A percentile compares a stretch with the other conserved stretches of the same genome.
Evolutionary conservation across 257 asterid species (phyloP).

Genomic region (Solanum pennellii): DNA sequence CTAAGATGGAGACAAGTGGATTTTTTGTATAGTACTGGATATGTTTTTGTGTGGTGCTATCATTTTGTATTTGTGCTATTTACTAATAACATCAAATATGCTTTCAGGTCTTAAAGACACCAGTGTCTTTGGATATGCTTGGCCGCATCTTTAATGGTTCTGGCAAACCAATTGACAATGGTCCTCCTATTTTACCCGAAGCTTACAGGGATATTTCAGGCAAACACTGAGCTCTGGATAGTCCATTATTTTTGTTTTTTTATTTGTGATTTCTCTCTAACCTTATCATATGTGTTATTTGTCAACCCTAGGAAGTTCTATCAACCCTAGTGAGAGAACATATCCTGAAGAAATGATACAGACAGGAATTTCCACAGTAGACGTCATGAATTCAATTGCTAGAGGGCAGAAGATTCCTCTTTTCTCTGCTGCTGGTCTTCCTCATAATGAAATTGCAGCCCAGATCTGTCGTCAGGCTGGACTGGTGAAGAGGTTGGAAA

Average conservation of each 20-base stretch:
- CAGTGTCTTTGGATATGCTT: conserved; percentile 43
- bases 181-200: conserved; percentile 97
- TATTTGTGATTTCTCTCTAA: not conserved
- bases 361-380: conserved; percentile 95
- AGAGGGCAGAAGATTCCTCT: conserved; percentile 98
- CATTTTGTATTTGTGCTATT: not conserved
- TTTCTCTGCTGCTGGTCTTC: conserved; percentile 98
- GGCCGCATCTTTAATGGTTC: conserved; percentile 46
- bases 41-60: not conserved
- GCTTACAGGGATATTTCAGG: conserved; percentile 99
- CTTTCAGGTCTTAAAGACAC: conserved; percentile 34
- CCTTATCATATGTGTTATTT: not conserved
- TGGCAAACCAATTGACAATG: conserved; percentile 89
- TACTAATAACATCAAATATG: not conserved
- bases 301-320: conserved; percentile 73
- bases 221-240: conserved; percentile 17
- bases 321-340: conserved; percentile 98
- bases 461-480: conserved; percentile 99
- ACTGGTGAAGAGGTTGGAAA: conserved; percentile 88
- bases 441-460: conserved; percentile 98
- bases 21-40: not conserved
- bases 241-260: not conserved
- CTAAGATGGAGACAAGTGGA: not conserved
- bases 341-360: conserved; percentile 99
- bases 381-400: conserved; percentile 97